Evolutionary conservation across 108 stramenopile species (phyloP).

Genomic region (Cyclostephanos tholiformis): DNA sequence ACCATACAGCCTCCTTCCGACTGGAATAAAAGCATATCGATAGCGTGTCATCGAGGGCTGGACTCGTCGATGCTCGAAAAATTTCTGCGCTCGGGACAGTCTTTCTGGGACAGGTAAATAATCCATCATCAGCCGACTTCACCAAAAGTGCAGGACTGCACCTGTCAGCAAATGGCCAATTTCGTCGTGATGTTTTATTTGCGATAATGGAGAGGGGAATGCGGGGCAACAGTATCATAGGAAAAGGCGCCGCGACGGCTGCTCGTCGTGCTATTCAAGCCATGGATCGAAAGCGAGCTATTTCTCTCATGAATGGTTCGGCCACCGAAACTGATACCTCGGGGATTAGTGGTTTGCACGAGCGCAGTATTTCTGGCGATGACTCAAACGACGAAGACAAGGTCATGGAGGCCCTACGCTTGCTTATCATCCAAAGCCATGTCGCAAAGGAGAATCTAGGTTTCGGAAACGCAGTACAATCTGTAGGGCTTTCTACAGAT

Average conservation of each 20-base stretch:
- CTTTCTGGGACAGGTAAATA: constrained; percentile 20
- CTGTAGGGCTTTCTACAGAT: not conserved
- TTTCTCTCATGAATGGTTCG: constrained; percentile 61
- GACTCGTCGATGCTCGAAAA: too few relatives aligned
- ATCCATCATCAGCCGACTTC: constrained; percentile 17
- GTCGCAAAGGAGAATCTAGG: constrained; percentile 72
- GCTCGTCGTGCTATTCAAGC: constrained; percentile 75
- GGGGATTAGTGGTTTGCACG: constrained; percentile 18
- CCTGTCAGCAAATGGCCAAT: constrained; percentile 53
- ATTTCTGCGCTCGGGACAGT: constrained; percentile 55
- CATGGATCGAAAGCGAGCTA: constrained; percentile 77
- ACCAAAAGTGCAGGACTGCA: constrained; percentile 37
- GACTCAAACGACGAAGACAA: constrained; percentile 74
- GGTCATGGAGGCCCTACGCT: constrained; percentile 81
- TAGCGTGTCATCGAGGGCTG: constrained; percentile 21
- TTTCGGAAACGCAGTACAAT: constrained; percentile 60
- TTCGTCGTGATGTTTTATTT: constrained; percentile 84
- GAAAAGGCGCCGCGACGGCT: constrained; percentile 69
- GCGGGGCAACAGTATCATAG: constrained; percentile 75
- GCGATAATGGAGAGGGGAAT: constrained; percentile 86
- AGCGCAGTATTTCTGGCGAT: constrained; percentile 28
- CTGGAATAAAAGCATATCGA: not conserved
- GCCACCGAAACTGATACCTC: constrained; percentile 15
- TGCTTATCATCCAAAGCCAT: constrained; percentile 81
- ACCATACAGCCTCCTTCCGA: not conserved